Evolutionary conservation across 805 yeast genomes (phyloP).

Genomic region (Hyphopichia homilentoma): DNA sequence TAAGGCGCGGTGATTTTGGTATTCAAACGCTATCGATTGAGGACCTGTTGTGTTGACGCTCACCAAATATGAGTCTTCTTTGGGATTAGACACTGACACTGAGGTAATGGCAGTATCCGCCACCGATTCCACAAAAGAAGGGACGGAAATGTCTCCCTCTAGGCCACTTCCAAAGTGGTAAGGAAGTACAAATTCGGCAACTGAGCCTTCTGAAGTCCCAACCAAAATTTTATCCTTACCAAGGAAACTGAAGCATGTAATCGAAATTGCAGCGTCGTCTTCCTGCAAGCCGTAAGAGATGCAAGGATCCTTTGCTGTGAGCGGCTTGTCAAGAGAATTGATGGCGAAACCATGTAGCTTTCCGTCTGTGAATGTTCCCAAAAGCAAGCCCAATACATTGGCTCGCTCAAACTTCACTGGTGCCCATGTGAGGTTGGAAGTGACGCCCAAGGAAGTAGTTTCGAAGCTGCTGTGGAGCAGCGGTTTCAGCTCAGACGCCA

Average conservation of each 20-base stretch:
- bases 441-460: slow-evolving; percentile 43
- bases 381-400: slow-evolving; percentile 38
- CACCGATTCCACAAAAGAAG: slow-evolving; percentile 30
- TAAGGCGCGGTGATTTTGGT: slow-evolving; percentile 14
- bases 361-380: slow-evolving; percentile 58
- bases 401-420: slow-evolving; percentile 25
- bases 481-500: slow-evolving; percentile 21
- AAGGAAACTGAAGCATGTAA: slow-evolving; percentile 49
- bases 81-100: slow-evolving; percentile 23
- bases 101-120: slow-evolving; percentile 29
- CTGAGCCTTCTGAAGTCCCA: slow-evolving; percentile 56
- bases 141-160: slow-evolving; percentile 16
- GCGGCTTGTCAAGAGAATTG: no score
- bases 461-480: slow-evolving; percentile 21
- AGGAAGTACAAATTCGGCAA: slow-evolving; percentile 56
- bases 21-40: slow-evolving; percentile 19
- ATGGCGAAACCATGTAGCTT: slow-evolving; percentile 45
- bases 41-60: slow-evolving; percentile 28
- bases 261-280: slow-evolving; percentile 12
- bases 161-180: no score
- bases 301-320: no score
- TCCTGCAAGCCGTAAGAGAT: no score
- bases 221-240: slow-evolving; percentile 43
- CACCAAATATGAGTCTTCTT: slow-evolving; percentile 15
- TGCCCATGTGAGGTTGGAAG: slow-evolving; percentile 37